Percentiles rank a stretch among this genome's conserved stretches.
Conservation (phyloP, 176 grass and related monocot genomes). For the Guadua angustifolia region DNA sequence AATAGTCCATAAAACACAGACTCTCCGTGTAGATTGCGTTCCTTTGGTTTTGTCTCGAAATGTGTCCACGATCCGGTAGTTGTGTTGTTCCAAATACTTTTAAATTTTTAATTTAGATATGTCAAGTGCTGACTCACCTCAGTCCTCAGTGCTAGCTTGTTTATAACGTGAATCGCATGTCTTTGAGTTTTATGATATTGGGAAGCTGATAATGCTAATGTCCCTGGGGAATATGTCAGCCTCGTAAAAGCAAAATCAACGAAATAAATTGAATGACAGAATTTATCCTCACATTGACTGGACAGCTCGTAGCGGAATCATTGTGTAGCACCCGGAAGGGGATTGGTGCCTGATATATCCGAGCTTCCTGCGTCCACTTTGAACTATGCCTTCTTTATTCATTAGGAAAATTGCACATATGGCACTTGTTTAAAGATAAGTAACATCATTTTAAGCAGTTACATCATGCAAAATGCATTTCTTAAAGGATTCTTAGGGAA, state of each 20-base stretch:
- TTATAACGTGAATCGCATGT: background rate
- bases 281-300: background rate
- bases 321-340: background rate
- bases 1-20: background rate
- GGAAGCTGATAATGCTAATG: background rate
- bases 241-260: background rate
- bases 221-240: background rate
- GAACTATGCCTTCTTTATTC: background rate
- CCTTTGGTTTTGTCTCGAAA: too few species aligned
- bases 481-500: too few species aligned
- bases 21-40: background rate
- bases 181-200: background rate
- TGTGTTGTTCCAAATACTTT: background rate
- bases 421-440: constrained; percentile 14
- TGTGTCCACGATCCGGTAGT: background rate
- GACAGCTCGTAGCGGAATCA: background rate
- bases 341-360: background rate
- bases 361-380: background rate
- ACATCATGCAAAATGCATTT: constrained; percentile 31
- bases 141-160: background rate
- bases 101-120: background rate
- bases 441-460: constrained; percentile 23
- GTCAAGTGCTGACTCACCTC: background rate
- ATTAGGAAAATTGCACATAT: too few species aligned
- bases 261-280: too few species aligned